Base-by-base conservation (phyloP, 306 rosid species). In the Ormosia emarginata region DNA sequence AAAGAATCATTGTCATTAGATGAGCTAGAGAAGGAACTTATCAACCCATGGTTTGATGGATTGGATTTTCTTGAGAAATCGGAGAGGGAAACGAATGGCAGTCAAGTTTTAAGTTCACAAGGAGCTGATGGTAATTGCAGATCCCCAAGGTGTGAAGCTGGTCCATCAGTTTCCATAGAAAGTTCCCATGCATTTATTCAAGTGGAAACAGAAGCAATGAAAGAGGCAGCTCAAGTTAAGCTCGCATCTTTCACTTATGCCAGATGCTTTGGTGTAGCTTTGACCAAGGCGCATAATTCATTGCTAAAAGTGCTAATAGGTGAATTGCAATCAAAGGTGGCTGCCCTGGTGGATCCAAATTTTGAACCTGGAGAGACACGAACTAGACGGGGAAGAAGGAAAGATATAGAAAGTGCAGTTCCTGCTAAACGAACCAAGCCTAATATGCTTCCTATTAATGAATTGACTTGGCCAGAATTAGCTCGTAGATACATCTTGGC, bases 391-490 rank as follows among this genome's bases (percentile, higher is more conserved):
- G 99, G 99, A 79, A 94, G 98, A 84, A 96, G 91, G 87, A 96
- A 91, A 89, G 99, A 96, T 75, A 81, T 85, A 13, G 99, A 96
- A 43, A 81, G 83, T 78, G 83, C 91, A 66, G 8, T 85, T 84
- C 87, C 91, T 82, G 71, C 90, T 18, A 92, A 88, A 89, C 87
- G 89, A 82, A 76, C 86, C 53, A 92, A 92, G 89, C 90, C 91
- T 71, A 94, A 90, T 63, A 86, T 89, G 88, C 98, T 96, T 72
- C 98, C 99, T 57, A 89, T 92, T 62, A 96, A 96, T 83, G 98
- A 92, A 81, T 86, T 94, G 67, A 96, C 98, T n/a, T 96, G 98
- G 99, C 99, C 99, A 41, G 99, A 94, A 85, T 87, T 96, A 78
- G 97, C 97, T 40, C 94, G 91, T 43, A 89, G 99, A 65, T 96